Evolutionary conservation across 257 asterid species (phyloP), one percentile per base, ranked within the genome.

Genomic region (Plantago major): DNA sequence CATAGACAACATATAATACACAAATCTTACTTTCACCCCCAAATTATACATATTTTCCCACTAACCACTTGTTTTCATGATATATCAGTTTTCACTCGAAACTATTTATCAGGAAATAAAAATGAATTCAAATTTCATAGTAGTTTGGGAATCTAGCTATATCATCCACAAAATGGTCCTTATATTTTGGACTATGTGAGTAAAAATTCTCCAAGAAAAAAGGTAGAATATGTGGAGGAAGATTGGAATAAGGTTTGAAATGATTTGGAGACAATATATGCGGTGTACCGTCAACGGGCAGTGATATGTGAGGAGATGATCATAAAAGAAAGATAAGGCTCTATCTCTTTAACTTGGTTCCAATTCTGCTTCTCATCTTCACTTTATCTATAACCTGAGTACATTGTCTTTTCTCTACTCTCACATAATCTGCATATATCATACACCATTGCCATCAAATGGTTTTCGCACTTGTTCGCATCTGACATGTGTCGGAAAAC

Each of bases 331-430:
- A 71, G 96, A 85, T 85, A 88, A 85, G 94, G 73, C 69, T 76
- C 79, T 78, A 85, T 88, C 94, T 73, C 55, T 33, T 71, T 51
- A 64, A 71, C 84, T 55, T 82, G 89, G 86, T 45, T 67, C 54
- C 55, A 30, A 63, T 78, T 58, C 68, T 46, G 7, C 40, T 50
- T 14, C 49, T 47, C 52, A 55, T 52, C 64, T 61, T 56, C 28
- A 14, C 66, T 64, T 55, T 65, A 70, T 73, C 69, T 43, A 1
- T n/a, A 33, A 55, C 33, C 22, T 55, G 46, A 33, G 58, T 52
- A 52, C 58, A 52, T 52, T 52, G 40, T 22, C 10, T 11, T 52
- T 13, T 22, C 10, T 11, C 30, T 52, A 30, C 40, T 52, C 33
- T 52, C 58, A 19, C 33, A 52, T 18, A 18, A 52, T 18, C 33